Base-by-base conservation (phyloP, 176 grass and related monocot species). In the Rhynchospora tenuis region DNA sequence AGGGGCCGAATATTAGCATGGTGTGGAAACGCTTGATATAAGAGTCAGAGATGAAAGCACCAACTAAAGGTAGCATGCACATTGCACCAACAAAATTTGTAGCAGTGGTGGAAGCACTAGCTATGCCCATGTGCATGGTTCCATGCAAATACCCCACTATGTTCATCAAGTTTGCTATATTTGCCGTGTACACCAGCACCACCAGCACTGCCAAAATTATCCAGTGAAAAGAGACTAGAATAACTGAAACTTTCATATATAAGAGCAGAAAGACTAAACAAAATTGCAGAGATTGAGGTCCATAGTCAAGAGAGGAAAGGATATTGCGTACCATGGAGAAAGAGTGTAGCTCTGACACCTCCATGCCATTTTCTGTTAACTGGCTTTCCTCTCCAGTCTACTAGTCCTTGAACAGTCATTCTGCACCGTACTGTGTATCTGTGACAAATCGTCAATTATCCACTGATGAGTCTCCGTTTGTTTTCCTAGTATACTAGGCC, bases 11-110 rank as follows among this genome's bases (percentile, higher is more conserved):
- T 9, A 92, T 87, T 82, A 90, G 82, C 29, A 92, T 89, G 14
- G 88, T 89, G 50, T 87, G 81, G 59, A 90, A 95, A 42, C 93
- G 68, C 16, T 83, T 88, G 78, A 89, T 67, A 76, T 92, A 95
- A 5, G 93, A 95, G 43, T 92, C 93, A 0, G 93, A 95, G 71
- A 95, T 58, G 79, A 95, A 92, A 14, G 90, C 93, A 0, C 93
- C 90, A 0, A 95, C 15, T 52, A 95, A 81, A 84, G 90, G 72
- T 72, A 95, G 88, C 71, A 87, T 65, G 29, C 71, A 90, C 44
- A 84, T 43, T 0, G 90, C 90, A 0, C 88, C 88, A 0, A 87
- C 50, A 17, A 90, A 86, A 77, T 95, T 92, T 7, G 86, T 77
- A 44, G 81, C 67, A 0, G 69, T 83, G 23, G 86, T 95, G 27